Evolutionary conservation across 2,329 filamentous ascomycete genomes (phyloP), one percentile per base, ranked within the genome.

Genomic region (Escovopsis sp.): DNA sequence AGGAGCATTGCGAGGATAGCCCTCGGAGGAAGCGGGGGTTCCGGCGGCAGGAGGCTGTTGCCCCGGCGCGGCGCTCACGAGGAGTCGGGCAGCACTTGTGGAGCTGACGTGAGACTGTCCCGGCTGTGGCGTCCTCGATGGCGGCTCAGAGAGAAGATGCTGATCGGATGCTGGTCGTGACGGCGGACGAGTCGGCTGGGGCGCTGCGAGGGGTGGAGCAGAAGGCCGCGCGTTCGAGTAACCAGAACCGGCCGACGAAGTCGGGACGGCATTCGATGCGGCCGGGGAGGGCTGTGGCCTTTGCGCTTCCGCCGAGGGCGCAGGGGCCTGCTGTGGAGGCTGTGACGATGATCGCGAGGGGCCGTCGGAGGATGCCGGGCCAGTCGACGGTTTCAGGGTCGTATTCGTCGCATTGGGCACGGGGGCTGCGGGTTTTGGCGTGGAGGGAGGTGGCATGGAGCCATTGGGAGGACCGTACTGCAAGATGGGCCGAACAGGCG

Each of bases 401-500:
- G 30, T 15, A 15, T 40, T 49, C 47, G 47, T 33, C 12, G 38
- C 41, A 26, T 46, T 39, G 34, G 49, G 46, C 18, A 45, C 45
- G 11, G 50, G 33, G 39, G 48, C 44, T 19, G 57, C 40, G 18
- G 53, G 48, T 8, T 59, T 51, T 6, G 64, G 61, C 11, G 61
- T 59, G 12, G 62, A 59, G 11, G 69, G 68, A 43, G 71, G 70
- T 36, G 75, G 75, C 73, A 80, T 76, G 28, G 66, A 58, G 34
- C 75, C 76, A 45, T 75, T 75, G 2, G 75, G 74, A 35, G 77
- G 77, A 0, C 77, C 77, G 53, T 81, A 82, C 52, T 81, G 77
- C 43, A 81, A 62, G 33, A 80, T 68, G 3, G 77, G 77, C 36
- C 77, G 70, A 43, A 51, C 40, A 45, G 50, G 50, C 49, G 50